phyloP scores from a whole-genome alignment of 208 protist genomes.

The Lotmaria passim region DNA sequence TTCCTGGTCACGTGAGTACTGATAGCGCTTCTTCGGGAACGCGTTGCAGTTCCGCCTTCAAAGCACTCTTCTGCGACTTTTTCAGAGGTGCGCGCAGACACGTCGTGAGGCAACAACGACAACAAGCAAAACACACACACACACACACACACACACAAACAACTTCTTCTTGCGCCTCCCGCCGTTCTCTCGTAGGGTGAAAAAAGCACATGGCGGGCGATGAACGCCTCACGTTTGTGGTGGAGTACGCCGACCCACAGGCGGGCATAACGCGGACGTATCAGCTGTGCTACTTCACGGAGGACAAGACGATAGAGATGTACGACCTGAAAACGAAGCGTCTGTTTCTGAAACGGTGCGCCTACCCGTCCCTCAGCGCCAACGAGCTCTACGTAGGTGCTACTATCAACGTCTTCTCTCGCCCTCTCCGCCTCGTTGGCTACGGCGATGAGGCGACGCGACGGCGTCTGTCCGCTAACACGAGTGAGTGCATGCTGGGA shows the following conservation, averaged over 20 bases:
- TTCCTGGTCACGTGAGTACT: too few species aligned
- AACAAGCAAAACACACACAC: background rate
- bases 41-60: too few species aligned
- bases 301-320: constrained; percentile 95
- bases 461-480: constrained; percentile 57
- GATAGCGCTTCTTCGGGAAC: too few species aligned
- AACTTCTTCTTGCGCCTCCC: background rate
- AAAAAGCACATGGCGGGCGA: constrained; percentile 65
- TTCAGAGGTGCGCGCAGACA: too few species aligned
- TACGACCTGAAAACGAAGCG: constrained; percentile 92
- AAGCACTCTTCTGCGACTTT: too few species aligned
- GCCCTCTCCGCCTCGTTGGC: constrained; percentile 92
- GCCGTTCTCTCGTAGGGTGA: too few species aligned
- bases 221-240: constrained; percentile 78
- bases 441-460: constrained; percentile 93
- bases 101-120: too few species aligned
- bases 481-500: constrained; percentile 67
- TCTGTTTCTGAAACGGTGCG: constrained; percentile 93
- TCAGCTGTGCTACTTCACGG: constrained; percentile 89
- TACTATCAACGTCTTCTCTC: constrained; percentile 92
- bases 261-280: constrained; percentile 90
- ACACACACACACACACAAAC: background rate
- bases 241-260: constrained; percentile 91
- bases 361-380: constrained; percentile 78
- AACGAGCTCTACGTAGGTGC: constrained; percentile 93